Base-by-base conservation (phyloP, 176 grass and related monocot species). In the Thinopyrum elongatum region DNA sequence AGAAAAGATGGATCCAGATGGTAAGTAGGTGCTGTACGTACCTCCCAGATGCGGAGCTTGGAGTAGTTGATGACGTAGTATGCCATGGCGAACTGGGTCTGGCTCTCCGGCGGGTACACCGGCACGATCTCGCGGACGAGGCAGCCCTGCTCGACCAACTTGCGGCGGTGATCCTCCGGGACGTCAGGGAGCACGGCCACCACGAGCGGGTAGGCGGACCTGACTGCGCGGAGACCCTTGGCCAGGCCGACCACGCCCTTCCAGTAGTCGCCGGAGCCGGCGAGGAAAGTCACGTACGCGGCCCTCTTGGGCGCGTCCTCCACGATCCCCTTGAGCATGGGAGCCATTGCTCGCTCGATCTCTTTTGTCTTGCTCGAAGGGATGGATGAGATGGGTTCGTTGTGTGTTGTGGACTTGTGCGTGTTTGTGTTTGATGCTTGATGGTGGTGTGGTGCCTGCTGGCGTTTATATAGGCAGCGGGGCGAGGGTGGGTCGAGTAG, bases 1-100 rank as follows among this genome's bases (percentile, higher is more conserved):
- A 25, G 1, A 61, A 25, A 5, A 64, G 11, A 28, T 28, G 5
- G 13, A 22, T 46, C 61, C 0, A 21, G 19, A 7, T 1, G 13
- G 23, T 5, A 27, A 12, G 33, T n/a, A n/a, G n/a, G n/a, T n/a
- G n/a, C n/a, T n/a, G n/a, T n/a, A n/a, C n/a, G n/a, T n/a, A 94
- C 90, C 85, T 95, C 91, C 93, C 93, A 95, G 79, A 95, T 95
- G 1, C 93, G 86, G 44, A 95, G 93, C 86, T 95, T 95, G 63
- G 93, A 95, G 88, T 95, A 95, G 83, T 95, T 95, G 80, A 95
- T 87, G 16, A 92, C 94, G 57, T 95, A 95, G 70, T 93, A 95
- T 1, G 94, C 83, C 94, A 93, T 95, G 51, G 94, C 90, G 70
- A 91, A 95, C 67, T 89, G 62, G 2, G 90, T 93, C 64, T 91